Base-by-base conservation (phyloP, 768 basidiomycete species). In the Udeniomyces megalosporus region DNA sequence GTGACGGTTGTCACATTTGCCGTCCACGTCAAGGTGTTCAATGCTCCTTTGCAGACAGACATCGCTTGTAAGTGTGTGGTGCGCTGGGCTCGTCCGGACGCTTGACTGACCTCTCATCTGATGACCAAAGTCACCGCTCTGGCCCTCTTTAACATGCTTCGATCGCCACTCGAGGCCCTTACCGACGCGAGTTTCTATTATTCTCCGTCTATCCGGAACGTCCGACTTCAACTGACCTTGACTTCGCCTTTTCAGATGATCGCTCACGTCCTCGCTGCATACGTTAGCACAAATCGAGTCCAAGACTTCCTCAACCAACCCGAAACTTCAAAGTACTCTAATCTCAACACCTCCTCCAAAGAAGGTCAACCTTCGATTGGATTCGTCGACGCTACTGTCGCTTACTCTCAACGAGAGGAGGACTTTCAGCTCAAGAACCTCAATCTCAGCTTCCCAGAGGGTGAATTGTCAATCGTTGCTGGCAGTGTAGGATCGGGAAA, bases 71-170 rank as follows among this genome's bases (percentile, higher is more conserved):
- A 42, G 38, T 8, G 17, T 17, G 38, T 8, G n/a, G n/a, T n/a
- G n/a, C n/a, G n/a, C n/a, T n/a, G n/a, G n/a, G n/a, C n/a, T n/a
- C n/a, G n/a, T n/a, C n/a, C n/a, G n/a, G n/a, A n/a, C n/a, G n/a
- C n/a, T n/a, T n/a, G n/a, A n/a, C n/a, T n/a, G n/a, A n/a, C n/a
- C n/a, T n/a, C n/a, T n/a, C n/a, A n/a, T n/a, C n/a, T n/a, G n/a
- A n/a, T n/a, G n/a, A n/a, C n/a, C n/a, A n/a, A 8, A 42, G 38
- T 77, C 69, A 72, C 76, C 26, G 72, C 75, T 5, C 67, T 76
- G 22, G 72, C 75, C 2, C 69, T 77, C n/a, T 75, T 76, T 71
- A 73, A 74, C 59, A 73, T 76, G 67, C 69, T 77, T 20, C 70
- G 75, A 32, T 29, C 15, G 20, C 76, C 76, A 1, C 66, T 76